Conservation (phyloP, 2,329 filamentous ascomycete species). For the Pseudofabraea citricarpa region DNA sequence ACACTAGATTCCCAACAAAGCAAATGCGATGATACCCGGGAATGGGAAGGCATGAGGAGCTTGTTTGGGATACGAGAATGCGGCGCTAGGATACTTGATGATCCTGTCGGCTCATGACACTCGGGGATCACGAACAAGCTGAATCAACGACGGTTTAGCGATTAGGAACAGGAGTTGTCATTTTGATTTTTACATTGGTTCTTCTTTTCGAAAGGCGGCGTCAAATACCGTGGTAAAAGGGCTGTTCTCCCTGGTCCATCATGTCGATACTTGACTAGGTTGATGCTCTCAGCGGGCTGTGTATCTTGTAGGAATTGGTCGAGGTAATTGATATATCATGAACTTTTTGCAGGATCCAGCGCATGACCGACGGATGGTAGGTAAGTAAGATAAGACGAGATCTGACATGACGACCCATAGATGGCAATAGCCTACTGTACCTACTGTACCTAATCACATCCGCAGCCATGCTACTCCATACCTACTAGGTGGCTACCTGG, state of each 20-base stretch:
- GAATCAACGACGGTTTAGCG: conserved; percentile 29
- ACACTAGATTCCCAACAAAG: conserved; percentile 28
- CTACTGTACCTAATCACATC: too few relatives aligned
- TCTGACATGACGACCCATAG: too few relatives aligned
- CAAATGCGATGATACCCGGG: conserved; percentile 6
- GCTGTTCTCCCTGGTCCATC: neutral
- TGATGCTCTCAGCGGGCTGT: conserved; percentile 1
- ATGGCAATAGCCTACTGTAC: too few relatives aligned
- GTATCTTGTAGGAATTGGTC: conserved; percentile 3
- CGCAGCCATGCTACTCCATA: too few relatives aligned
- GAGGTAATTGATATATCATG: conserved; percentile 1
- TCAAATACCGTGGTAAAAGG: neutral
- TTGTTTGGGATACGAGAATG: conserved; percentile 5
- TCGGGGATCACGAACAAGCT: conserved; percentile 32
- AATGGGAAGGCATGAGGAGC: conserved; percentile 3
- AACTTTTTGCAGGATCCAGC: too few relatives aligned
- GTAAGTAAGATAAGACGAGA: too few relatives aligned
- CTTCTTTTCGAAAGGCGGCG: conserved; percentile 12
- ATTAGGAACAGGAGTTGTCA: conserved; percentile 28
- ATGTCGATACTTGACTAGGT: neutral
- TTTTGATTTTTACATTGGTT: conserved; percentile 28
- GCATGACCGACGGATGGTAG: too few relatives aligned
- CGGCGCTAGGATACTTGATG: conserved; percentile 22
- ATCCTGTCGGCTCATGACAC: conserved; percentile 29
- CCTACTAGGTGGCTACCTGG: too few relatives aligned